Evolutionary conservation across 495 filamentous ascomycete genomes (phyloP).

Genomic region (Talaromyces proteolyticus): DNA sequence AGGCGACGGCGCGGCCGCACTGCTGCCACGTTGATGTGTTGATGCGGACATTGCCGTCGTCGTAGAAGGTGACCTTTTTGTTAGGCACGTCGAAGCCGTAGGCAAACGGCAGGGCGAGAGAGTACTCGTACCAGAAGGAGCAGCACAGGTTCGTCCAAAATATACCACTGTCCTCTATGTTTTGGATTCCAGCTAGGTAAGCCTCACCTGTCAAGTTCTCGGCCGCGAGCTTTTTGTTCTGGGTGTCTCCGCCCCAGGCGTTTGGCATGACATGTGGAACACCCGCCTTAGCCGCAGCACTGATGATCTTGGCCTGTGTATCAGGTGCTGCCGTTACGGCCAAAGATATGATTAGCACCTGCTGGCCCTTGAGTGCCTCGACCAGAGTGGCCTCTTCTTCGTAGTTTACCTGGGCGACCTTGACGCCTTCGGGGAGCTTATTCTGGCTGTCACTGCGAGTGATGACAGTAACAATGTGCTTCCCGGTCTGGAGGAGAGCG

Average conservation of each 20-base stretch:
- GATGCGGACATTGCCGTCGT: slow-evolving; percentile 38
- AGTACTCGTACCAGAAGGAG: slow-evolving; percentile 51
- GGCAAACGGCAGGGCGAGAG: slow-evolving; percentile 17
- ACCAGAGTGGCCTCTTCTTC: slow-evolving; percentile 27
- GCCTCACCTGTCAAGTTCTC: slow-evolving; percentile 20
- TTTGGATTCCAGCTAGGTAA: slow-evolving; percentile 27
- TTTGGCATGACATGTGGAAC: slow-evolving; percentile 60
- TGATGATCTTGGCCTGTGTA: slow-evolving; percentile 41
- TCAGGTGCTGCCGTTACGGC: slow-evolving; percentile 27
- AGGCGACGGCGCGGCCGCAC: slow-evolving; percentile 37
- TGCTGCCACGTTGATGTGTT: slow-evolving; percentile 38
- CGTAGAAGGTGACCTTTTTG: slow-evolving; percentile 31
- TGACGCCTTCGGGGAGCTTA: slow-evolving; percentile 35
- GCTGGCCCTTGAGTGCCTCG: slow-evolving; percentile 41
- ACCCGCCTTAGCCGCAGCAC: slow-evolving; percentile 55
- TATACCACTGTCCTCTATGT: slow-evolving; percentile 38
- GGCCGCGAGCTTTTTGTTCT: slow-evolving; percentile 24
- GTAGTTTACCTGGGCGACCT: slow-evolving; percentile 39
- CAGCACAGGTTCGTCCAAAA: slow-evolving; percentile 40
- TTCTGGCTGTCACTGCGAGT: slow-evolving; percentile 35
- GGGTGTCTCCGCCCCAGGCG: slow-evolving; percentile 38
- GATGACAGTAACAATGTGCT: slow-evolving; percentile 47
- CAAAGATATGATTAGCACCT: slow-evolving; percentile 56
- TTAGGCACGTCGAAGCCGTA: slow-evolving; percentile 44
- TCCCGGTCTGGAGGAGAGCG: slow-evolving; percentile 41